Base-by-base conservation (phyloP, 371 early-diverging fungal genomes). In the Rhizomucor pusillus region DNA sequence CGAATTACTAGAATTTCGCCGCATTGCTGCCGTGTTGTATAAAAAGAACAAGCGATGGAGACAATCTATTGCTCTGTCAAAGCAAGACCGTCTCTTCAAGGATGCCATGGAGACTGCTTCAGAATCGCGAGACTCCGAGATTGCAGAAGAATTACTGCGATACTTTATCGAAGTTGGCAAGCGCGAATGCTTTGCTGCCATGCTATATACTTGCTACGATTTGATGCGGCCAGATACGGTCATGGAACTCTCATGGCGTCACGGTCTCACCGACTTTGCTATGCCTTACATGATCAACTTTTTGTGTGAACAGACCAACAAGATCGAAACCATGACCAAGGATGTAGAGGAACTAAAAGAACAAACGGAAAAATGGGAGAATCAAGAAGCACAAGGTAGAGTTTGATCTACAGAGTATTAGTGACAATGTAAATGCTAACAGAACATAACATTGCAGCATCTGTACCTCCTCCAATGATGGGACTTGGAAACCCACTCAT, bases 51-150 rank as follows among this genome's bases (percentile, higher is more conserved):
- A 90, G 71, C 88, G 93, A 58, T 98, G 96, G 95, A 83, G 87
- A 69, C 93, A 97, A 73, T 93, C 96, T 5, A 88, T 98, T 69
- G 84, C 87, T 13, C 79, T 98, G 51, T 96, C 95, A 24, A 96
- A 97, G 81, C 88, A 94, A 75, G 97, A 98, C 67, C 81, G 89
- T 50, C 82, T 97, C 36, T 97, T 88, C 84, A 93, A 92, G 81
- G 99, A 98, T 66, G 95, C 97, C 2, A 96, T 98, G 90, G 94
- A 95, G 47, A 95, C 98, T 1, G 99, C 96, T 13, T 89, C 91
- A 5, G 90, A 88, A 59, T 93, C 94, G 5, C 82, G 80, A 43
- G 91, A 88, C 52, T 73, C 84, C 9, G 92, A 93, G 43, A 82
- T 93, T 13, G 95, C 93, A 47, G 94, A 97, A 66, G 95, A 95